A percentile compares a stretch with the other conserved stretches of the same genome.
phyloP scores from a whole-genome alignment of 2,329 filamentous ascomycete species.

The Lasiodiplodia citricola region DNA sequence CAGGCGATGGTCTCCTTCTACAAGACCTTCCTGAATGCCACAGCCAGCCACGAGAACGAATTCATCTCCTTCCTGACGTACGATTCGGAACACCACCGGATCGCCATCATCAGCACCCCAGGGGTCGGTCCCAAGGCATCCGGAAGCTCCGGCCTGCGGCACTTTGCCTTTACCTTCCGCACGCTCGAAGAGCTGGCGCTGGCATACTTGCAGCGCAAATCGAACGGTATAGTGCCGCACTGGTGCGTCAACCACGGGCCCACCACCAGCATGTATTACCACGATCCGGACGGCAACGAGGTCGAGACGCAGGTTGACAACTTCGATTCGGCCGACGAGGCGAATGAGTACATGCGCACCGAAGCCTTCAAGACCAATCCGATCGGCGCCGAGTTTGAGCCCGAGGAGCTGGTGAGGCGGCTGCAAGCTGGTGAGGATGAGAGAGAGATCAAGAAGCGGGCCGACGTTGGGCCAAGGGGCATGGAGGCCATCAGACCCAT shows the following conservation, averaged over 20 bases:
- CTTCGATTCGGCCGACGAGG: conserved; percentile 39
- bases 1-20: conserved; percentile 46
- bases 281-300: conserved; percentile 56
- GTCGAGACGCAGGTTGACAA: conserved; percentile 49
- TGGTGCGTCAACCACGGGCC: conserved; percentile 57
- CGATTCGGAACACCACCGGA: conserved; percentile 56
- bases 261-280: conserved; percentile 56
- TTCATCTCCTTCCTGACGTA: conserved; percentile 48
- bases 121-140: conserved; percentile 31
- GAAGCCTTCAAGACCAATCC: conserved; percentile 50
- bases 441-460: conserved; percentile 28
- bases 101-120: conserved; percentile 46
- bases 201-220: conserved; percentile 46
- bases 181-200: conserved; percentile 43
- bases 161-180: conserved; percentile 51
- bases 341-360: conserved; percentile 47
- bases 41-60: conserved; percentile 34
- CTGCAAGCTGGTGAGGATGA: conserved; percentile 35
- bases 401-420: conserved; percentile 48
- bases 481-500: background rate
- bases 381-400: conserved; percentile 52
- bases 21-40: conserved; percentile 44
- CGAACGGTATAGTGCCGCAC: conserved; percentile 45
- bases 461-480: conserved; percentile 25
- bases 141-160: conserved; percentile 42